Evolutionary conservation across 2,329 filamentous ascomycete genomes (phyloP).

Genomic region (Juglanconis oblonga): DNA sequence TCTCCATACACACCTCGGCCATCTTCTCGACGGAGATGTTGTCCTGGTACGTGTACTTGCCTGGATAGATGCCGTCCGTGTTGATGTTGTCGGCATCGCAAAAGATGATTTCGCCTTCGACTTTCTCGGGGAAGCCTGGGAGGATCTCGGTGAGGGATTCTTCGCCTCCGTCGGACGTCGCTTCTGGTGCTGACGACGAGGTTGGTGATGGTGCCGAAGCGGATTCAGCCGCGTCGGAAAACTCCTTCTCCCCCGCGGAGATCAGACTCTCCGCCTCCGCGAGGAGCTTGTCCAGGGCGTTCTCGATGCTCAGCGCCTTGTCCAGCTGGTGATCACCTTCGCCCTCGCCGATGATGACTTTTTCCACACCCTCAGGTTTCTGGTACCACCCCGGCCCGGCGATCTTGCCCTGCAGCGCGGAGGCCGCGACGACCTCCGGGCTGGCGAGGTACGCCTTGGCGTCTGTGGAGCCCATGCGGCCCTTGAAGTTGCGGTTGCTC

Average conservation of each 20-base stretch:
- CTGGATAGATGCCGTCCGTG: constrained; percentile 90
- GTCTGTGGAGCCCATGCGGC: constrained; percentile 77
- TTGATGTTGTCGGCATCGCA: constrained; percentile 80
- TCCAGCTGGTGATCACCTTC: constrained; percentile 63
- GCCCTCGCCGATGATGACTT: constrained; percentile 70
- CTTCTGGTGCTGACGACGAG: not conserved
- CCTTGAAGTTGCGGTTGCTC: constrained; percentile 87
- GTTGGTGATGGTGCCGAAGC: not conserved
- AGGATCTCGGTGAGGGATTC: constrained; percentile 14
- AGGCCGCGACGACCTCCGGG: constrained; percentile 89
- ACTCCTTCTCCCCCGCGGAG: constrained; percentile 46
- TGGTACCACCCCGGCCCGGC: constrained; percentile 75
- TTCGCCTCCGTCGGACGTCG: constrained; percentile 36
- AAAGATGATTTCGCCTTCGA: constrained; percentile 85
- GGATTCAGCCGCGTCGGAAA: not conserved
- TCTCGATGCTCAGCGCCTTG: constrained; percentile 63
- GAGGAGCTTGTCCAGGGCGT: constrained; percentile 70
- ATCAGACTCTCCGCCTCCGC: constrained; percentile 65
- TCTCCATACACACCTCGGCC: constrained; percentile 89
- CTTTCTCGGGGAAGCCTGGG: constrained; percentile 80
- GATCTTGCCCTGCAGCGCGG: constrained; percentile 69
- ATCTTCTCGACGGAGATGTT: constrained; percentile 66
- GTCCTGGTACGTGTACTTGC: constrained; percentile 88
- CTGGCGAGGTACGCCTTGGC: constrained; percentile 84
- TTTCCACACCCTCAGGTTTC: constrained; percentile 63